phyloP scores from a whole-genome alignment of 768 basidiomycete genomes.

The Mycena venus region DNA sequence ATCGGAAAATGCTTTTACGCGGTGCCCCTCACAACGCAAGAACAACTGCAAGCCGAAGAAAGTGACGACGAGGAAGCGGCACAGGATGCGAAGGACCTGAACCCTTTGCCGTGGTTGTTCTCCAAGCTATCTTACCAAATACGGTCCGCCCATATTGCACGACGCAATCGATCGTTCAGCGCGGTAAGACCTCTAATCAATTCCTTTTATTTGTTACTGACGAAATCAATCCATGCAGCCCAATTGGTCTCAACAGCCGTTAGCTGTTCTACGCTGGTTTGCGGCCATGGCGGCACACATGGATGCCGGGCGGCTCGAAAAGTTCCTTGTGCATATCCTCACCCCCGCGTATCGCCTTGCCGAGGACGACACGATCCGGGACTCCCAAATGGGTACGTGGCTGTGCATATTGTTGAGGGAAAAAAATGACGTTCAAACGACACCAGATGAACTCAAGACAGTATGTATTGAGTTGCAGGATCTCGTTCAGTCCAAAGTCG shows the following conservation, averaged over 20 bases:
- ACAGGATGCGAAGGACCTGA: constrained; percentile 46
- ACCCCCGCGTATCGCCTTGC: constrained; percentile 88
- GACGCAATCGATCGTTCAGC: constrained; percentile 65
- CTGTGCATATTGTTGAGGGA: not conserved
- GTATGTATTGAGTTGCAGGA: constrained; percentile 88
- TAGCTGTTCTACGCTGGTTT: constrained; percentile 90
- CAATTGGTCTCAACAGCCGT: constrained; percentile 87
- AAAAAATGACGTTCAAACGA: not conserved
- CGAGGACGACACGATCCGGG: constrained; percentile 89
- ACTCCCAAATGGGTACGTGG: constrained; percentile 80
- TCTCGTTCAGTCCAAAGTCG: constrained; percentile 88
- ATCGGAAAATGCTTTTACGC: constrained; percentile 87
- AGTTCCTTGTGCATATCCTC: constrained; percentile 86
- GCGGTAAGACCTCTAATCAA: constrained; percentile 52
- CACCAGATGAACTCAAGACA: constrained; percentile 84
- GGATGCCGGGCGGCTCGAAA: constrained; percentile 67
- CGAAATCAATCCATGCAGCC: constrained; percentile 59
- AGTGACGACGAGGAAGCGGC: constrained; percentile 41
- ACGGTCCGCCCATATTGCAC: constrained; percentile 78
- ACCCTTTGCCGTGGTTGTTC: constrained; percentile 92
- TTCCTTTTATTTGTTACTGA: not conserved
- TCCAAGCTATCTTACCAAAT: constrained; percentile 93
- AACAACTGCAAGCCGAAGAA: constrained; percentile 46
- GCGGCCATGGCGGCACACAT: constrained; percentile 90
- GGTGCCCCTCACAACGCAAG: constrained; percentile 45